A percentile compares a stretch with the other conserved stretches of the same genome.
Evolutionary conservation across 129 eudicot species (phyloP).

Genomic region (Sambucus nigra): DNA sequence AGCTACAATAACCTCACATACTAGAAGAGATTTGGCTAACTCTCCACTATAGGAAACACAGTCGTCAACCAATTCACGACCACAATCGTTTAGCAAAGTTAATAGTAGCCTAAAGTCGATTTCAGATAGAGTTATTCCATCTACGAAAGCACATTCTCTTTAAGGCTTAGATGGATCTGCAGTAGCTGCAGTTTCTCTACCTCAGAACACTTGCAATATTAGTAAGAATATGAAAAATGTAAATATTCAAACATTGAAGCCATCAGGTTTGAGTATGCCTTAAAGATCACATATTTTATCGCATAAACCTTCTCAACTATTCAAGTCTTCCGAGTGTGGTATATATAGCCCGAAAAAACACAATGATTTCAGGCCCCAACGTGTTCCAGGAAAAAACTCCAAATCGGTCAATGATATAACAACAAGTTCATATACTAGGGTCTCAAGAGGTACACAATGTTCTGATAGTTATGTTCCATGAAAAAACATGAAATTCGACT

Average conservation of each 20-base stretch:
- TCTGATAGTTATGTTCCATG: slow-evolving; percentile 12
- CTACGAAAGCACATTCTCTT: slow-evolving; percentile 18
- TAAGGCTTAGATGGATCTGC: slow-evolving; percentile 17
- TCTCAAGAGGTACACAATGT: slow-evolving; percentile 8
- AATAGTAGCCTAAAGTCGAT: slow-evolving; percentile 24
- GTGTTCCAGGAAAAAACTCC: slow-evolving; percentile 17
- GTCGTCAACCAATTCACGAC: slow-evolving; percentile 20
- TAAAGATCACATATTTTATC: slow-evolving; percentile 18
- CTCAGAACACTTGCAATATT: slow-evolving; percentile 8
- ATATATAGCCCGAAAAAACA: slow-evolving; percentile 14
- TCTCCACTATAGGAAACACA: slow-evolving; percentile 23
- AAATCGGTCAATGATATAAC: slow-evolving; percentile 9
- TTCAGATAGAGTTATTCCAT: slow-evolving; percentile 16
- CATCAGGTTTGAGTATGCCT: slow-evolving; percentile 92
- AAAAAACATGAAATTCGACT: slow-evolving; percentile 18
- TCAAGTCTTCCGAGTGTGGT: slow-evolving; percentile 8
- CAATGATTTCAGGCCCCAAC: slow-evolving; percentile 19
- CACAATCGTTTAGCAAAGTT: slow-evolving; percentile 16
- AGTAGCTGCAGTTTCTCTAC: slow-evolving; percentile 12
- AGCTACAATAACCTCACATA: no score
- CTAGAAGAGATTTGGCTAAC: no score
- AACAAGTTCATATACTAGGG: slow-evolving; percentile 12
- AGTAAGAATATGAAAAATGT: slow-evolving; percentile 12
- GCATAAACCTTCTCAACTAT: slow-evolving; percentile 11
- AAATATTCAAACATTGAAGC: slow-evolving; percentile 31